These are phyloP conservation scores for Cutaneotrichosporon sp. DNA, from an alignment of 1,284 basidiomycete species.

Conservation along the genomic window DNA sequence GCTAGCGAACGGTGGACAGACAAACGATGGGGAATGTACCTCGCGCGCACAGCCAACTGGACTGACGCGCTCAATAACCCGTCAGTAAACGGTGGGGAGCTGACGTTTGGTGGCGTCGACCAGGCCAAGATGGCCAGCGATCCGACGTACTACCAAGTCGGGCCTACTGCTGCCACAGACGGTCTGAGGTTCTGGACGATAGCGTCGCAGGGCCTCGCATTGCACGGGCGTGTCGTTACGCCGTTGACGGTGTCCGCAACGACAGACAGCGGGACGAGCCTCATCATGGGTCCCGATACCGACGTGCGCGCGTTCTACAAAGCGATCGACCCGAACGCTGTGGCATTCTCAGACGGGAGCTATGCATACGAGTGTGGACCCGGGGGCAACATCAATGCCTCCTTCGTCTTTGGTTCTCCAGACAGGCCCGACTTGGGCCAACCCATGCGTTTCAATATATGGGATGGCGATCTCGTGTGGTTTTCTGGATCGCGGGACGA, in stretches of 20 bases:
- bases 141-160: neutral
- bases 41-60: slow-evolving; percentile 1
- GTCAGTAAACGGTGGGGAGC: neutral
- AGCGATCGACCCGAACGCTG: neutral
- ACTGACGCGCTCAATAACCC: neutral
- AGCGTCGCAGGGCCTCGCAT: neutral
- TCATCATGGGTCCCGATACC: neutral
- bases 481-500: neutral
- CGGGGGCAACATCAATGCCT: neutral
- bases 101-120: slow-evolving; percentile 5
- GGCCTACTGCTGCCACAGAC: too few relatives aligned
- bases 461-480: slow-evolving; percentile 6
- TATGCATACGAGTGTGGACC: neutral
- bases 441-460: neutral
- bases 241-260: neutral
- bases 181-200: neutral
- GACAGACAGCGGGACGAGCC: slow-evolving; percentile 5
- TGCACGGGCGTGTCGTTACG: neutral
- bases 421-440: too few relatives aligned
- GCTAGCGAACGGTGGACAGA: neutral
- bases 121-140: neutral
- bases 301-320: neutral
- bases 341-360: neutral
- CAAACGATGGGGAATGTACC: slow-evolving; percentile 1
- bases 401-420: neutral